These are phyloP conservation scores for Citrus inodora DNA, from an alignment of 345 rosid species.

Conservation along the genomic window DNA sequence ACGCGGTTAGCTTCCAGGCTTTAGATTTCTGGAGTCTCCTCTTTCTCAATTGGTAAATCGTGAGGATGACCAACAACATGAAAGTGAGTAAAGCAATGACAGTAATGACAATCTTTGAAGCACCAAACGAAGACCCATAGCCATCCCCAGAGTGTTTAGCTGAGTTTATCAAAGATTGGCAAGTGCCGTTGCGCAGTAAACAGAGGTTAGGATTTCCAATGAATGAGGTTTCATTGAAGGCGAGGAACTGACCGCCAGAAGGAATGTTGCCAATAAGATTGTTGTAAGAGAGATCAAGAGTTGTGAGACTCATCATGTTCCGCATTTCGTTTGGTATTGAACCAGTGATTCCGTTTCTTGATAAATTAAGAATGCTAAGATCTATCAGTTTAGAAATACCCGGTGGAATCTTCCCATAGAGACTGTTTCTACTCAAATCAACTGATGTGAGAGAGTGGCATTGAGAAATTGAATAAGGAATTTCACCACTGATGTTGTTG, in stretches of 20 bases:
- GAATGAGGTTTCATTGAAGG: slow-evolving; percentile 65
- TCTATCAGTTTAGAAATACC: slow-evolving; percentile 42
- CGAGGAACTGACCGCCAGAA: slow-evolving; percentile 66
- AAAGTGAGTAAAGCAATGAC: slow-evolving; percentile 38
- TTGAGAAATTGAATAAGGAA: slow-evolving; percentile 47
- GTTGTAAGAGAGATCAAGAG: slow-evolving; percentile 73
- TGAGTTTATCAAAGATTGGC: slow-evolving; percentile 26
- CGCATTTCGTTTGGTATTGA: slow-evolving; percentile 59
- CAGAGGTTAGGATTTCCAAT: slow-evolving; percentile 72
- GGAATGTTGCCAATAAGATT: slow-evolving; percentile 65
- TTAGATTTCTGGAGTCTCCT: slow-evolving; percentile 40
- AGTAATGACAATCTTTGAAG: slow-evolving; percentile 45
- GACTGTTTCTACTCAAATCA: slow-evolving; percentile 66
- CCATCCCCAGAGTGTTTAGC: slow-evolving; percentile 23
- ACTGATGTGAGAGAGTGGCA: slow-evolving; percentile 47
- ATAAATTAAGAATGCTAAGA: slow-evolving; percentile 61
- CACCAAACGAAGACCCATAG: slow-evolving; percentile 28
- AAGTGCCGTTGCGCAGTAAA: slow-evolving; percentile 34
- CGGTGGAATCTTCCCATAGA: slow-evolving; percentile 60
- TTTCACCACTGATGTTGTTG: slow-evolving; percentile 59
- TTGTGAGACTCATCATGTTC: slow-evolving; percentile 68
- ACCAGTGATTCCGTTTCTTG: slow-evolving; percentile 68
- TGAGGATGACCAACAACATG: slow-evolving; percentile 37
- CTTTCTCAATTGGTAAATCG: slow-evolving; percentile 46
- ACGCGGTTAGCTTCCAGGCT: slow-evolving; percentile 82